Conservation (phyloP, 805 yeast genomes). For the Starmerella sirachaensis region DNA sequence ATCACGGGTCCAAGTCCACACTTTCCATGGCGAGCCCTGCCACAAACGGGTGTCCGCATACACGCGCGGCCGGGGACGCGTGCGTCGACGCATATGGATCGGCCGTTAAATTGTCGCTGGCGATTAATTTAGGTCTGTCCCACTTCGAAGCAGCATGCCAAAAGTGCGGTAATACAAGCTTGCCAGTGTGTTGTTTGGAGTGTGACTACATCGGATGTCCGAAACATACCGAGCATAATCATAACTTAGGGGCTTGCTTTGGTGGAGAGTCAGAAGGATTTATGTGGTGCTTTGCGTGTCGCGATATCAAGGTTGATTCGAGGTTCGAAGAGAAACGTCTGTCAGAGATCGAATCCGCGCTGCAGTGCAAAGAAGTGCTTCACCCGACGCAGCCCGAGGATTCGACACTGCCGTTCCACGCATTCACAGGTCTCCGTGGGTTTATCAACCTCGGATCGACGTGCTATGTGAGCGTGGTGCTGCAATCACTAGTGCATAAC, state of each 20-base stretch:
- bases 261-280: constrained; percentile 42
- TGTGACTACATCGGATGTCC: constrained; percentile 21
- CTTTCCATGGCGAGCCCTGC: too few species aligned
- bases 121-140: constrained; percentile 2
- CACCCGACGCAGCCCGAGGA: neutral
- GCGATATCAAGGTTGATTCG: constrained; percentile 52
- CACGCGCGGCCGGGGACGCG: constrained; percentile 9
- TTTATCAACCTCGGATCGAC: constrained; percentile 93
- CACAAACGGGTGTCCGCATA: constrained; percentile 11
- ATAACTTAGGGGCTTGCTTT: constrained; percentile 52
- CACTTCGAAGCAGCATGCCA: constrained; percentile 12
- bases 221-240: constrained; percentile 26
- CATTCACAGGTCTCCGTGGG: constrained; percentile 74
- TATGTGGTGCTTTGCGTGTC: constrained; percentile 69
- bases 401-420: constrained; percentile 41
- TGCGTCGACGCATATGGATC: constrained; percentile 11
- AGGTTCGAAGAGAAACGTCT: constrained; percentile 7
- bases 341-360: constrained; percentile 6
- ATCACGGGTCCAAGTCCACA: neutral
- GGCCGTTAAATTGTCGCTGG: constrained; percentile 15
- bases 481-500: constrained; percentile 82
- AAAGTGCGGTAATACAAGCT: constrained; percentile 8
- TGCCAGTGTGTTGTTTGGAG: constrained; percentile 19
- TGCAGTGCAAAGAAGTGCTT: neutral
- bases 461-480: constrained; percentile 88